Conservation (phyloP, 768 basidiomycete species). For the Boletus reticulatus region DNA sequence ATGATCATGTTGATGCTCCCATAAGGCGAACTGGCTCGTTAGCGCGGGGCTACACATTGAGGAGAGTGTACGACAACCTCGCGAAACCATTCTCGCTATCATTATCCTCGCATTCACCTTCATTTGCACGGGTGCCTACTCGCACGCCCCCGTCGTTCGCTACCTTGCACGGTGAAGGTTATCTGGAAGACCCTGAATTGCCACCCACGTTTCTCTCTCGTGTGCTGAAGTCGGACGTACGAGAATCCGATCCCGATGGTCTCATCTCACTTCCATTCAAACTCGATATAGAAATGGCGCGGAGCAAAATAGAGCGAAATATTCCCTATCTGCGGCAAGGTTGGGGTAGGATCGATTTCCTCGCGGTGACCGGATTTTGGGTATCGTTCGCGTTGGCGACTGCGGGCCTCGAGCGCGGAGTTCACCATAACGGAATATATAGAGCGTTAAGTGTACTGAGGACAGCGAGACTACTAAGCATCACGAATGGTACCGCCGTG, state of each 20-base stretch:
- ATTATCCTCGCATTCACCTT: constrained; percentile 32
- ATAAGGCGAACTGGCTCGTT: constrained; percentile 35
- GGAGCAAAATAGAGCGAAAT: constrained; percentile 56
- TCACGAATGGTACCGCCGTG: constrained; percentile 93
- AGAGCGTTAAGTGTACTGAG: constrained; percentile 85
- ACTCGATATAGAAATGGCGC: constrained; percentile 51
- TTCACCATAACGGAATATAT: constrained; percentile 79
- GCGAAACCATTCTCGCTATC: constrained; percentile 49
- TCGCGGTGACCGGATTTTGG: constrained; percentile 89
- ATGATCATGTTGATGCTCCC: constrained; percentile 16
- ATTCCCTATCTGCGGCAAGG: constrained; percentile 90
- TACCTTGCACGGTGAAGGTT: neutral
- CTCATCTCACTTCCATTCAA: constrained; percentile 58
- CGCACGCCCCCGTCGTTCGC: constrained; percentile 6
- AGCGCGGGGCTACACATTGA: constrained; percentile 43
- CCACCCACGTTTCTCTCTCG: constrained; percentile 52
- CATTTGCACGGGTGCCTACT: constrained; percentile 14
- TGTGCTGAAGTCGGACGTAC: constrained; percentile 41
- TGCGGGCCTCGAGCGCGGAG: constrained; percentile 61
- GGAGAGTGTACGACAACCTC: constrained; percentile 43
- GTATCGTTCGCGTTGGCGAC: constrained; percentile 70
- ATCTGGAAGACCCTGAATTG: constrained; percentile 38
- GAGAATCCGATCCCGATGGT: constrained; percentile 32
- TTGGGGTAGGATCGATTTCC: constrained; percentile 87
- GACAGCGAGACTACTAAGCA: constrained; percentile 75